Percentiles rank a stretch among this genome's conserved stretches.
Evolutionary conservation across 202 grass and related monocot species (phyloP).

Genomic region (Setaria italica): DNA sequence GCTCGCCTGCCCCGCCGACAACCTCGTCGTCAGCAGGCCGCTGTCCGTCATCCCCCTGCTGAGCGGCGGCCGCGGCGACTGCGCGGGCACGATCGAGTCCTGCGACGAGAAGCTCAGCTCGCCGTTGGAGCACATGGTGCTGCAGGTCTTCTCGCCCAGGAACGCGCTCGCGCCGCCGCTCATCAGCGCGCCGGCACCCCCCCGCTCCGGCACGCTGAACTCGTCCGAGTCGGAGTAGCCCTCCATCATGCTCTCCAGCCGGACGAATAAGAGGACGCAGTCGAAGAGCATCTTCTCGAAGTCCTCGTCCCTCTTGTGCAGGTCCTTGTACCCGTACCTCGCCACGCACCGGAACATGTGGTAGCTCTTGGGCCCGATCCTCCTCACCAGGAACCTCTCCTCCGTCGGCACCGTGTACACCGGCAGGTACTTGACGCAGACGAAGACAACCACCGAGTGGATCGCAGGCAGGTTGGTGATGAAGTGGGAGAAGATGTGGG

Average conservation of each 20-base stretch:
- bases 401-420: slow-evolving; percentile 84
- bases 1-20: slow-evolving; percentile 45
- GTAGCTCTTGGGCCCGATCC: slow-evolving; percentile 88
- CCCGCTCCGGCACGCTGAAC: slow-evolving; percentile 53
- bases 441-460: slow-evolving; percentile 90
- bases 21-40: slow-evolving; percentile 26
- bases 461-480: slow-evolving; percentile 93
- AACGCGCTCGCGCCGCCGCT: not conserved
- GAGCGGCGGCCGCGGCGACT: slow-evolving; percentile 33
- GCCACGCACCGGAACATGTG: slow-evolving; percentile 91
- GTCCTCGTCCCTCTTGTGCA: slow-evolving; percentile 86
- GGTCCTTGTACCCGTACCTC: slow-evolving; percentile 91
- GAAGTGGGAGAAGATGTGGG: slow-evolving; percentile 94
- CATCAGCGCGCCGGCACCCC: not conserved
- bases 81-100: slow-evolving; percentile 70
- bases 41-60: not conserved
- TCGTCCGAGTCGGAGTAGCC: slow-evolving; percentile 86
- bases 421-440: slow-evolving; percentile 93
- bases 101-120: slow-evolving; percentile 73
- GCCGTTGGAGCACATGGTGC: slow-evolving; percentile 51
- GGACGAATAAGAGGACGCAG: slow-evolving; percentile 61
- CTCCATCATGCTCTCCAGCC: slow-evolving; percentile 96
- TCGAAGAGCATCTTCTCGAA: slow-evolving; percentile 86
- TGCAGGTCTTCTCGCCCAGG: slow-evolving; percentile 40
- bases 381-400: slow-evolving; percentile 75